Base-by-base conservation (phyloP, 352 stramenopile species). In the Pythium graminicola region DNA sequence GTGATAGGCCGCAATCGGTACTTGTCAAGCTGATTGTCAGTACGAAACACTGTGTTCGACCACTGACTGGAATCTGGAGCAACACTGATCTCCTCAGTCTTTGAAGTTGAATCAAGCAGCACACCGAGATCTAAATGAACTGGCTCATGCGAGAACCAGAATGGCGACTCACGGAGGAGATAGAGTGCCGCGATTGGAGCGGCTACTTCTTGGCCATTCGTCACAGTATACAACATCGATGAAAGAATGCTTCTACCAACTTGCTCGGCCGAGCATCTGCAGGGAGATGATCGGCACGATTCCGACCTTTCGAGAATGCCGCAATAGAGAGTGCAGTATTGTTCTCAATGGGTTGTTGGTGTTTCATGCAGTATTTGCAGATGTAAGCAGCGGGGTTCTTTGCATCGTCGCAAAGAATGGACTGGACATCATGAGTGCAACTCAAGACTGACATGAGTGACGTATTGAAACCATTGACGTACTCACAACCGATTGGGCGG, bases 291-390 rank as follows among this genome's bases (percentile, higher is more conserved):
- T 43, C 36, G 24, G 36, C 36, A 43, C 36, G 36, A 19, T 43
- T 43, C 16, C 10, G 16, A 10, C 16, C 36, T 19, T 43, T 47
- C 22, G 40, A 19, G 31, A 47, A 47, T 17, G 40, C 40, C 17
- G 40, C 40, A 11, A 47, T 31, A 11, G 40, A 27, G n/a, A 47
- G 22, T 26, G 40, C 40, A 31, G 19, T 23, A 11, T 47, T 31
- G 40, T 47, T 47, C 40, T 47, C 40, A 8, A 47, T n/a, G 19
- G 19, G 19, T 19, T 47, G 27, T 14, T 47, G 40, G 6, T 19
- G 9, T 31, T 47, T 47, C 19, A 47, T 47, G 19, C 40, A 47
- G 17, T 47, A 47, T 10, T 47, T 47, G 40, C 40, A 47, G 11
- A 47, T 47, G 40, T 47, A 47, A 24, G 40, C 40, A 19, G 40